Evolutionary conservation across 2,329 filamentous ascomycete genomes (phyloP), one percentile per base, ranked within the genome.

Genomic region (Aspergillus viridinutans): DNA sequence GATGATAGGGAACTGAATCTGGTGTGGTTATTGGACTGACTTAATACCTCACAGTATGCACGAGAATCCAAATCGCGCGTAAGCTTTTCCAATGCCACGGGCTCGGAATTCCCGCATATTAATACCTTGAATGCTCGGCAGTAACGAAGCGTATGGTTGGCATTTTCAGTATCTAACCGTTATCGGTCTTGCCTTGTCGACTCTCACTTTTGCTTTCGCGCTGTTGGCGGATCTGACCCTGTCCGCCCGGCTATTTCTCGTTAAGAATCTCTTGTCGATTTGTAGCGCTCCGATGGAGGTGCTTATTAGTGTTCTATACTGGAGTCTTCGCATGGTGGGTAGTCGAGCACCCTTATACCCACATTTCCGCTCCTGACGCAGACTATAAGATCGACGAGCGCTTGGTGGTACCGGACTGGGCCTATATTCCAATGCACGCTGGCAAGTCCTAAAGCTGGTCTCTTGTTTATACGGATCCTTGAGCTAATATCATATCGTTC

Each of bases 91-190:
- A 38, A 26, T 28, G 21, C 20, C 42, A 47, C 29, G 32, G 38
- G 28, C 10, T 26, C 12, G 23, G 21, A 35, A 26, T 35, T 25
- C 25, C 21, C 23, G 21, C 49, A 53, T 32, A 57, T 52, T 62
- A 45, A 58, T 60, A 54, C n/a, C 54, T 51, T 60, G 28, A 58
- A 52, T 35, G 7, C 28, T 49, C 17, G 7, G 25, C 57, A 83
- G 79, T 45, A 85, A 83, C 62, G 75, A 83, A 14, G 81, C 82
- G 38, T 86, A 84, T 69, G 85, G 85, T 63, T 86, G 84, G 83
- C 84, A 87, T 67, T 80, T 87, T 59, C 84, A 86, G 72, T 86
- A 84, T 66, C 75, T 87, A 23, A 87, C 85, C 58, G 84, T 86
- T 63, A 81, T 87, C 64, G 85, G 84, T 47, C 77, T 86, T 6